Conservation (phyloP, 1,139 yeast genomes). For the Meyerozyma guilliermondii region DNA sequence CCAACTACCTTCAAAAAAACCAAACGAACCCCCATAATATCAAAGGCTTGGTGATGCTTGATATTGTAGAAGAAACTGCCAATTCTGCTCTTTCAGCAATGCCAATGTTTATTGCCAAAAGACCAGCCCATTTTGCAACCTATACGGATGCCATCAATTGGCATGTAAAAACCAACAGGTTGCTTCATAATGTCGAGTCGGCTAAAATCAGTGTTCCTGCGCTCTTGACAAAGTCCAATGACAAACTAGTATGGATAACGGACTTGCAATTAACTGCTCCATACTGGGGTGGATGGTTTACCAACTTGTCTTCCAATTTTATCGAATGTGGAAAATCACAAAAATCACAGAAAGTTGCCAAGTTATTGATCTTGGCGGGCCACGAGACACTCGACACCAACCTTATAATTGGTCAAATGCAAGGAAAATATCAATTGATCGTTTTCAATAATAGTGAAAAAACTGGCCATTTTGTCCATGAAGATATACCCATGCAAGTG, state of each 20-base stretch:
- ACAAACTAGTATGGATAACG: constrained; percentile 49
- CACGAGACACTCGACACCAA: constrained; percentile 83
- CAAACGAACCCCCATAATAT: constrained; percentile 19
- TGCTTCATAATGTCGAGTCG: constrained; percentile 54
- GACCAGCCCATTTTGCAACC: constrained; percentile 57
- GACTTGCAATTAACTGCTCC: constrained; percentile 56
- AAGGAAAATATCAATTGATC: constrained; percentile 84
- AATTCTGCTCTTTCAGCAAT: constrained; percentile 61
- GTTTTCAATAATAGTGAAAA: constrained; percentile 58
- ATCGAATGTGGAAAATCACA: constrained; percentile 24
- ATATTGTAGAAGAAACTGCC: constrained; percentile 94
- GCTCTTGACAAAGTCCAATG: constrained; percentile 27
- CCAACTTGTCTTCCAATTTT: constrained; percentile 62
- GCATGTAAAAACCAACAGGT: constrained; percentile 53
- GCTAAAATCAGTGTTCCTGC: constrained; percentile 80
- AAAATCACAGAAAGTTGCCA: constrained; percentile 38
- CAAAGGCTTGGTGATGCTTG: constrained; percentile 72
- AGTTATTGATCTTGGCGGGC: constrained; percentile 79
- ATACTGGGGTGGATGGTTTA: constrained; percentile 84
- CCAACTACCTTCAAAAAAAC: constrained; percentile 32
- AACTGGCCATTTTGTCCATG: constrained; percentile 90
- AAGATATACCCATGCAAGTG: constrained; percentile 72
- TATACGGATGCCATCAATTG: constrained; percentile 69
- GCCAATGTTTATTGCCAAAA: constrained; percentile 52
- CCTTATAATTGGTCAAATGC: constrained; percentile 94